Percentiles rank a stretch among this genome's conserved stretches.
These are phyloP conservation scores for Fragaria nilgerrensis DNA, from an alignment of 306 rosid genomes.

Conservation along the genomic window DNA sequence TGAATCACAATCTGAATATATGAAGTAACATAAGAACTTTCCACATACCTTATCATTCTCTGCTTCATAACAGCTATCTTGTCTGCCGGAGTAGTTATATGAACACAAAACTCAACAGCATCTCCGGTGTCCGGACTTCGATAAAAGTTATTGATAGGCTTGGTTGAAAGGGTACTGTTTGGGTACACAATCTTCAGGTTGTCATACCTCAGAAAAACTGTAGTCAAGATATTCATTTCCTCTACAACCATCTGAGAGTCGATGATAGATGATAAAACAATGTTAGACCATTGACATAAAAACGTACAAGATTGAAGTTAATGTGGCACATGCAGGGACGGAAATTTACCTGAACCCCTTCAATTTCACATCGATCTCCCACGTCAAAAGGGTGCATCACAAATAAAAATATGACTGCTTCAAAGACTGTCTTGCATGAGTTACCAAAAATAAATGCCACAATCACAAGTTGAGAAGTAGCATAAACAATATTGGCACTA, in stretches of 20 bases:
- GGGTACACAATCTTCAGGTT: slow-evolving; percentile 60
- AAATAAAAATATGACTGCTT: slow-evolving; percentile 77
- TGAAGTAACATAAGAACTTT: background rate
- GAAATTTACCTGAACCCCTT: slow-evolving; percentile 60
- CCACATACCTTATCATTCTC: slow-evolving; percentile 57
- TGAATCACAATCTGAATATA: background rate
- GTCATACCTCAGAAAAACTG: slow-evolving; percentile 75
- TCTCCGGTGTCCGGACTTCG: slow-evolving; percentile 97
- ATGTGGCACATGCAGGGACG: slow-evolving; percentile 7
- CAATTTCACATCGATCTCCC: slow-evolving; percentile 95
- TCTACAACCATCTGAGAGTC: slow-evolving; percentile 87
- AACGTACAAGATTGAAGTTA: background rate
- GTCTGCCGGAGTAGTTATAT: slow-evolving; percentile 74
- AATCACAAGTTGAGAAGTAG: slow-evolving; percentile 81
- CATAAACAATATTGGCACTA: slow-evolving; percentile 57
- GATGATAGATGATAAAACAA: background rate
- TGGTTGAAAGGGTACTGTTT: slow-evolving; percentile 67
- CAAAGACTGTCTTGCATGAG: slow-evolving; percentile 86
- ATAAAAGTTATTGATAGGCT: slow-evolving; percentile 68
- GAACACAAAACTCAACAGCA: slow-evolving; percentile 64
- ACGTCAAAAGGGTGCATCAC: slow-evolving; percentile 95
- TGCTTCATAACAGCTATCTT: slow-evolving; percentile 56
- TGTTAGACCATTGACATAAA: slow-evolving; percentile 18
- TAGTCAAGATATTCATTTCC: slow-evolving; percentile 96
- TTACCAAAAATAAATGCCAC: slow-evolving; percentile 90